Percentiles rank a stretch among this genome's conserved stretches.
Evolutionary conservation across 2,329 filamentous ascomycete genomes (phyloP).

Genomic region (Juglanconis juglandina): DNA sequence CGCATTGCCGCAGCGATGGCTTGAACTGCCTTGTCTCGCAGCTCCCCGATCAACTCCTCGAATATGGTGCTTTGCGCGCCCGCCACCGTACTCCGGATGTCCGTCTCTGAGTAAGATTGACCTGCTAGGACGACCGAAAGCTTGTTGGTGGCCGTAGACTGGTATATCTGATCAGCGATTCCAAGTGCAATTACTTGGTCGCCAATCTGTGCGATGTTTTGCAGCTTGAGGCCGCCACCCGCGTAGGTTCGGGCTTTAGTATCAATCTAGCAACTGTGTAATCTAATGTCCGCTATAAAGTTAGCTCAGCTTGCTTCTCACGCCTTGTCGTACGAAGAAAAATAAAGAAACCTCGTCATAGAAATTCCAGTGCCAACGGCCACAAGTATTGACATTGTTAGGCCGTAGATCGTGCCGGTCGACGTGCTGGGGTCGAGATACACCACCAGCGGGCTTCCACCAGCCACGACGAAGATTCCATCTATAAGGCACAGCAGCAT

Average conservation of each 20-base stretch:
- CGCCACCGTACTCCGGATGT: slow-evolving; percentile 30
- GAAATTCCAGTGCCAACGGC: slow-evolving; percentile 21
- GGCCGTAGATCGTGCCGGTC: slow-evolving; percentile 21
- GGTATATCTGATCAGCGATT: slow-evolving; percentile 27
- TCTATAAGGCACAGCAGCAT: slow-evolving; percentile 22
- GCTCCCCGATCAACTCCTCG: slow-evolving; percentile 21
- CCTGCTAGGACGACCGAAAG: slow-evolving; percentile 25
- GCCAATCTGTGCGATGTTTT: slow-evolving; percentile 28
- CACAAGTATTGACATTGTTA: slow-evolving; percentile 15
- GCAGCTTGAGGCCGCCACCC: slow-evolving; percentile 23
- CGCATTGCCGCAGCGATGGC: slow-evolving; percentile 32
- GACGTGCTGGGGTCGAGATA: slow-evolving; percentile 20
- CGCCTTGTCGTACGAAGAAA: neutral
- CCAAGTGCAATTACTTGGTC: slow-evolving; percentile 25
- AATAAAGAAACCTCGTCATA: neutral
- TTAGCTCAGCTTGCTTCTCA: neutral
- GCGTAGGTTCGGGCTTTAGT: slow-evolving; percentile 17
- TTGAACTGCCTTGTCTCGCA: slow-evolving; percentile 25
- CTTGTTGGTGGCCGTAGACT: slow-evolving; percentile 29
- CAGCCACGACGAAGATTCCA: slow-evolving; percentile 19
- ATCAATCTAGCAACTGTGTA: slow-evolving; percentile 27
- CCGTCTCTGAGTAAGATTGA: slow-evolving; percentile 23
- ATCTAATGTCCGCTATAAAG: slow-evolving; percentile 5
- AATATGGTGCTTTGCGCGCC: slow-evolving; percentile 32
- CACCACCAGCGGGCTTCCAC: slow-evolving; percentile 18